These are phyloP conservation scores for Cupressus sempervirens DNA, from an alignment of 75 land plant genomes.

Conservation along the genomic window DNA sequence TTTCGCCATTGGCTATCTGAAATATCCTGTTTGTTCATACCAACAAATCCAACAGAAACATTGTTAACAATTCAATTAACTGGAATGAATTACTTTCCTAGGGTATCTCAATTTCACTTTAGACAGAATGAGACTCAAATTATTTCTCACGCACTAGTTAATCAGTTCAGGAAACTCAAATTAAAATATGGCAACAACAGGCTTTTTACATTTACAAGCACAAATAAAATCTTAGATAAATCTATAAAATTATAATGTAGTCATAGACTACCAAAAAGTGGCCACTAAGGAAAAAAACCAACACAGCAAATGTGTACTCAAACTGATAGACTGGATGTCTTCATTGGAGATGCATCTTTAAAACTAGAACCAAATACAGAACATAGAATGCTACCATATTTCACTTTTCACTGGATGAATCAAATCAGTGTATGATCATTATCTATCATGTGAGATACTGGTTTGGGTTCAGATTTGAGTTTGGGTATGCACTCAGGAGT, in stretches of 20 bases:
- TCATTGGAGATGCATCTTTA: neutral
- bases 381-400: neutral
- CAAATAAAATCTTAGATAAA: neutral
- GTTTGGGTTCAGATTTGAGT: neutral
- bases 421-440: neutral
- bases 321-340: neutral
- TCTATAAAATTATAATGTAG: neutral
- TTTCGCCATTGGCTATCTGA: slow-evolving; percentile 96
- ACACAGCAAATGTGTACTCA: neutral
- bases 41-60: neutral
- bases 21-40: slow-evolving; percentile 47
- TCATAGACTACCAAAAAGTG: neutral
- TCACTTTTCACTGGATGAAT: neutral
- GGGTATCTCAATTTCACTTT: neutral
- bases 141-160: neutral
- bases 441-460: neutral
- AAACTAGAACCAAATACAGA: neutral
- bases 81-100: neutral
- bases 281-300: neutral
- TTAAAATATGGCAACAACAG: neutral
- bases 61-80: neutral
- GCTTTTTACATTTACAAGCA: neutral
- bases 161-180: neutral
- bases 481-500: neutral
- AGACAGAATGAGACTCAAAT: neutral